Percentiles rank a stretch among this genome's conserved stretches.
These are phyloP conservation scores for Cyberlindnera xishuangbannaensis DNA, from an alignment of 805 yeast species.

Conservation along the genomic window DNA sequence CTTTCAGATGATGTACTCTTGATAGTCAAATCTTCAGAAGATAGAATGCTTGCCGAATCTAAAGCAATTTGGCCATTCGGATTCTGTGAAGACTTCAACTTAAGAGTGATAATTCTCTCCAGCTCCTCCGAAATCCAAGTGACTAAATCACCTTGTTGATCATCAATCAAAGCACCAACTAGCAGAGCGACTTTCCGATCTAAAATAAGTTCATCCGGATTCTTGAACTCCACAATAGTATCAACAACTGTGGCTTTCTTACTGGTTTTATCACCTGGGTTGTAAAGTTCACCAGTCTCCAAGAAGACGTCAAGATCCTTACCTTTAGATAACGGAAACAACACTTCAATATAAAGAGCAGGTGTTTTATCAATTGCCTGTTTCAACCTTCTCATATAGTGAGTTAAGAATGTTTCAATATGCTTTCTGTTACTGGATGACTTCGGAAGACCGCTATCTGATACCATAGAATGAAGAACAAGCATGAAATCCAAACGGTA, in stretches of 20 bases:
- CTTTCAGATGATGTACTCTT: slow-evolving; percentile 17
- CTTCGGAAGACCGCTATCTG: slow-evolving; percentile 44
- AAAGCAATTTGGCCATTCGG: too few relatives aligned
- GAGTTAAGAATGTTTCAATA: slow-evolving; percentile 57
- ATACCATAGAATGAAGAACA: slow-evolving; percentile 46
- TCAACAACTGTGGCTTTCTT: slow-evolving; percentile 12
- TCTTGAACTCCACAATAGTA: slow-evolving; percentile 25
- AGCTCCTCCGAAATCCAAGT: slow-evolving; percentile 39
- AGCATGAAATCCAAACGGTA: slow-evolving; percentile 72
- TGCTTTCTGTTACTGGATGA: slow-evolving; percentile 46
- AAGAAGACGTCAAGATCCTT: slow-evolving; percentile 44
- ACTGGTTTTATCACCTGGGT: slow-evolving; percentile 9
- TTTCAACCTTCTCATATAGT: slow-evolving; percentile 57
- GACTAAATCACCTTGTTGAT: slow-evolving; percentile 37
- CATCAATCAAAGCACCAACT: slow-evolving; percentile 42
- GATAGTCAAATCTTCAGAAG: slow-evolving; percentile 10
- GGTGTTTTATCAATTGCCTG: slow-evolving; percentile 45
- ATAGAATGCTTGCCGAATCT: too few relatives aligned
- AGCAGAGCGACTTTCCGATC: slow-evolving; percentile 47
- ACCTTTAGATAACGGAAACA: slow-evolving; percentile 55
- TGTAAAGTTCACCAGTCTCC: slow-evolving; percentile 46
- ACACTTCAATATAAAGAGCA: slow-evolving; percentile 52
- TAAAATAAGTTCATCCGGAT: slow-evolving; percentile 24
- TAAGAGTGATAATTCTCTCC: slow-evolving; percentile 25
- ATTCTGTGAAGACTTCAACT: slow-evolving; percentile 15